Conservation (phyloP, 148 eudicot genomes). For the Chenopodium quinoa region DNA sequence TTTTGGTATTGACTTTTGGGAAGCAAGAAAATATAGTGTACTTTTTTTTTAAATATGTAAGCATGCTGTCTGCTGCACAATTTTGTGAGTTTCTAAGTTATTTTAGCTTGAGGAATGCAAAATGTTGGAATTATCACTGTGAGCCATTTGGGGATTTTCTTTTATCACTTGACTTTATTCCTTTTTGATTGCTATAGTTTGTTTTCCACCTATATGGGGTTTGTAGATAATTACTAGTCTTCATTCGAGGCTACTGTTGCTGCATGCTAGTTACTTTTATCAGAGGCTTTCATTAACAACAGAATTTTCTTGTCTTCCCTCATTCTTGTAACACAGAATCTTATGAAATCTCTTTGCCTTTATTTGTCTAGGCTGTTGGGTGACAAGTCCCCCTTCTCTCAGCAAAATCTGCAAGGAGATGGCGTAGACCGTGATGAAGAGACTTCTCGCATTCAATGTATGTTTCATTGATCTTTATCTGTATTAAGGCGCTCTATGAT, state of each 20-base stretch:
- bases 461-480: conserved; percentile 10
- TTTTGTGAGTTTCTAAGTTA: neutral
- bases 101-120: neutral
- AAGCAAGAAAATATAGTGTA: neutral
- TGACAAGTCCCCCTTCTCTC: conserved; percentile 91
- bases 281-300: neutral
- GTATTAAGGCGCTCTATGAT: neutral
- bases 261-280: neutral
- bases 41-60: too few relatives aligned
- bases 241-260: neutral
- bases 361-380: conserved; percentile 58
- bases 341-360: conserved; percentile 9
- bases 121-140: neutral
- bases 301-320: neutral
- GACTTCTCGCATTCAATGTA: conserved; percentile 93
- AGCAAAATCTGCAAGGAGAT: conserved; percentile 83
- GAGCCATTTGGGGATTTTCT: neutral
- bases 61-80: neutral
- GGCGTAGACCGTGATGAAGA: conserved; percentile 94
- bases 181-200: neutral
- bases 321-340: neutral
- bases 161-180: neutral
- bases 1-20: neutral
- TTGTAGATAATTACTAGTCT: neutral
- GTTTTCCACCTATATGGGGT: neutral